Evolutionary conservation across 805 yeast species (phyloP).

Genomic region (Candida morakotiae): DNA sequence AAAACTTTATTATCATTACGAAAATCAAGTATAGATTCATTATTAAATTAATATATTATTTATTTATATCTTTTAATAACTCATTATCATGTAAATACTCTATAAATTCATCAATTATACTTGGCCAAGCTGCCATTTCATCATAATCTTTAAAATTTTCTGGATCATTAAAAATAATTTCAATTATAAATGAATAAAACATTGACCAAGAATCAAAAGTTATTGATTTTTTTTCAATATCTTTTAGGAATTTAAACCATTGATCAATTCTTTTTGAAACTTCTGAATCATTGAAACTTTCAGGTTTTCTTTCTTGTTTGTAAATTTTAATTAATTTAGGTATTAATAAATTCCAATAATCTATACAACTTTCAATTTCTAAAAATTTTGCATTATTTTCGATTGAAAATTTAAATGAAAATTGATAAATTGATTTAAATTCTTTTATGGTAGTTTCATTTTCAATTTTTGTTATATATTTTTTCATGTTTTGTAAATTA

Average conservation of each 20-base stretch:
- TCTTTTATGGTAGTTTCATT: no score
- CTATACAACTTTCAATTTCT: conserved; percentile 57
- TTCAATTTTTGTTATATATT: conserved; percentile 14
- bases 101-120: conserved; percentile 77
- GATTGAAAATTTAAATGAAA: conserved; percentile 62
- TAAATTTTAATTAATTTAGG: conserved; percentile 10
- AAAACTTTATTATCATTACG: conserved; percentile 36
- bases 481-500: conserved; percentile 46
- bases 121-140: conserved; percentile 90
- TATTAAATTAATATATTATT: conserved; percentile 26
- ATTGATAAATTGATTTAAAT: conserved; percentile 63
- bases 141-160: conserved; percentile 53
- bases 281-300: conserved; percentile 11
- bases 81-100: conserved; percentile 43
- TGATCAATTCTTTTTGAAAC: conserved; percentile 32
- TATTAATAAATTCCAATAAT: conserved; percentile 75
- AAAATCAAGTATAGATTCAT: conserved; percentile 38
- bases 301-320: conserved; percentile 1
- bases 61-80: conserved; percentile 3
- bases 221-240: conserved; percentile 43
- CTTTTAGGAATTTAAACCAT: conserved; percentile 58
- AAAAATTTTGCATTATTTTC: conserved; percentile 54
- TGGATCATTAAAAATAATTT: conserved; percentile 47
- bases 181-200: conserved; percentile 62
- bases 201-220: conserved; percentile 82